Percentiles rank a stretch among this genome's conserved stretches.
phyloP scores from a whole-genome alignment of 2,329 filamentous ascomycete genomes.

The Monosporascus sp. region DNA sequence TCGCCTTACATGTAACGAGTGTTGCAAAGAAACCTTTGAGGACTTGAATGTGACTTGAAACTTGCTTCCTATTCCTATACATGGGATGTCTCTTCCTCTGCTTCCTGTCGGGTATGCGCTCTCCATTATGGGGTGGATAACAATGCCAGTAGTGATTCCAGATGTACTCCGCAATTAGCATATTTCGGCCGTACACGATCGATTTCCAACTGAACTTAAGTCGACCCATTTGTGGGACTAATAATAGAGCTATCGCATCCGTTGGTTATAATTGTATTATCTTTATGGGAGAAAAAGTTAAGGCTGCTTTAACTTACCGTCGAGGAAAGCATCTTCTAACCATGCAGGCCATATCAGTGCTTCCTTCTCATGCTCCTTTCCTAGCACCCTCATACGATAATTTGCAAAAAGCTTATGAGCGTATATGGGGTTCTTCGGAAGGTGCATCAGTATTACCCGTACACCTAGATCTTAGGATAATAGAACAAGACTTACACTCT shows the following conservation, averaged over 20 bases:
- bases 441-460: no score
- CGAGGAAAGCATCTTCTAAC: slow-evolving; percentile 62
- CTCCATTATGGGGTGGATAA: slow-evolving; percentile 37
- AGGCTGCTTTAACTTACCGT: slow-evolving; percentile 44
- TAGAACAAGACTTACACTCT: no score
- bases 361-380: slow-evolving; percentile 55
- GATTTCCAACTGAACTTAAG: slow-evolving; percentile 62
- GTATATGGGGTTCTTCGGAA: slow-evolving; percentile 52
- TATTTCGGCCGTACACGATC: slow-evolving; percentile 62
- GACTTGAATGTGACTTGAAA: slow-evolving; percentile 67
- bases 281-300: slow-evolving; percentile 1
- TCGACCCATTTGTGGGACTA: slow-evolving; percentile 62
- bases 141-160: slow-evolving; percentile 44
- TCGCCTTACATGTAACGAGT: slow-evolving; percentile 55
- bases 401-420: slow-evolving; percentile 58
- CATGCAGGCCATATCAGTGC: slow-evolving; percentile 58
- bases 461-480: no score
- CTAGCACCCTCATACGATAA: slow-evolving; percentile 60
- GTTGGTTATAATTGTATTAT: slow-evolving; percentile 11
- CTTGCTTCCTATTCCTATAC: slow-evolving; percentile 50
- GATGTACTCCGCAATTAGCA: slow-evolving; percentile 65
- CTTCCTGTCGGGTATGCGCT: slow-evolving; percentile 39
- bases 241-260: slow-evolving; percentile 47
- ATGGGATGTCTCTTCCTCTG: slow-evolving; percentile 29
- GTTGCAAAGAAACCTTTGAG: slow-evolving; percentile 62